Percentiles rank a stretch among this genome's conserved stretches.
These are phyloP conservation scores for Lactarius hengduanensis DNA, from an alignment of 768 basidiomycete species.

Conservation along the genomic window DNA sequence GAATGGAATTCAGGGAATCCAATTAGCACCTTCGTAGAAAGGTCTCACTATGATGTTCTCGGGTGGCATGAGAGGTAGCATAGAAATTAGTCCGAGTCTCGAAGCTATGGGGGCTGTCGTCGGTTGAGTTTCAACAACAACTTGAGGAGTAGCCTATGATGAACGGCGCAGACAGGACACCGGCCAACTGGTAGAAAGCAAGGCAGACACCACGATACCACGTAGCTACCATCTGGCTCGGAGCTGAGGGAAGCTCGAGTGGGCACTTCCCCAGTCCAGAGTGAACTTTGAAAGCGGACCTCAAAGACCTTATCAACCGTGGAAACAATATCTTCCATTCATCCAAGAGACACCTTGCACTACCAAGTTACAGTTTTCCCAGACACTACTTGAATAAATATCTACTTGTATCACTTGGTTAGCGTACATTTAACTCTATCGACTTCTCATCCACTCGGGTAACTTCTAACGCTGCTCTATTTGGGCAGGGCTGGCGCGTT, in stretches of 20 bases:
- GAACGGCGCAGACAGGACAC: neutral
- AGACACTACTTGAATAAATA: neutral
- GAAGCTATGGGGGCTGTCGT: neutral
- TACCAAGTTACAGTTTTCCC: neutral
- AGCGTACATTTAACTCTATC: constrained; percentile 11
- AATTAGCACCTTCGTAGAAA: neutral
- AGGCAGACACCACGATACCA: neutral
- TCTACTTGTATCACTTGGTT: neutral
- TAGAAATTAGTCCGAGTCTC: neutral
- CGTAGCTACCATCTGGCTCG: neutral
- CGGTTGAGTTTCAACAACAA: neutral
- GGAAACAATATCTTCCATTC: neutral
- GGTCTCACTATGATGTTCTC: constrained; percentile 16
- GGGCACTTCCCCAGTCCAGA: neutral
- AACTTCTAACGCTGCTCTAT: constrained; percentile 1
- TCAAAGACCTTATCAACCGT: neutral
- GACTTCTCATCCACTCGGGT: neutral
- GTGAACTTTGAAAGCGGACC: neutral
- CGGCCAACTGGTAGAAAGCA: neutral
- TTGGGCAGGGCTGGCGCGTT: constrained; percentile 42
- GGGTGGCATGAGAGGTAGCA: neutral
- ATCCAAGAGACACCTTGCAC: constrained; percentile 3
- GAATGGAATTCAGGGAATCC: neutral
- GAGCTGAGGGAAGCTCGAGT: neutral
- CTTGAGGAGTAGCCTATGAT: neutral